Conservation (phyloP, 1,139 yeast species). For the Yamadazyma triangularis region DNA sequence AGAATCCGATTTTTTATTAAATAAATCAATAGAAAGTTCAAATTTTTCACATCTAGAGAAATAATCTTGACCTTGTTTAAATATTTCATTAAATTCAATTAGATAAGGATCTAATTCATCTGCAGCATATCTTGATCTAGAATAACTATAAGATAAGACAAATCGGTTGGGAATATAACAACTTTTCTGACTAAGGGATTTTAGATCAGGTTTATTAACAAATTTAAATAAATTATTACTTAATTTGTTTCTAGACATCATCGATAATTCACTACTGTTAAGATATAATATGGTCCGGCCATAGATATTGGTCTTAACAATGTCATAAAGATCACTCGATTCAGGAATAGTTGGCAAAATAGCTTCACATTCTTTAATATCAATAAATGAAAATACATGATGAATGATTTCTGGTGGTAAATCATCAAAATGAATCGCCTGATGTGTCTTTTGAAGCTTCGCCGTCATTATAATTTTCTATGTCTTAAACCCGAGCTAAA, state of each 20-base stretch:
- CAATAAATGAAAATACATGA: constrained; percentile 11
- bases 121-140: constrained; percentile 6
- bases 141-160: constrained; percentile 12
- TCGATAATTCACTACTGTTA: constrained; percentile 5
- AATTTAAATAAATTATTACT: constrained; percentile 10
- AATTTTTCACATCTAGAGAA: constrained; percentile 6
- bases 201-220: constrained; percentile 6
- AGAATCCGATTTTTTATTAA: constrained; percentile 9
- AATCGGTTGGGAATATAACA: constrained; percentile 10
- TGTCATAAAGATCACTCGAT: not conserved
- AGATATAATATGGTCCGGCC: constrained; percentile 11
- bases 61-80: constrained; percentile 2
- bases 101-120: constrained; percentile 7
- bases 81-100: constrained; percentile 3
- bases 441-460: not conserved
- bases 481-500: no score
- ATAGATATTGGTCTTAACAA: constrained; percentile 6
- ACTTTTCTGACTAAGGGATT: constrained; percentile 1
- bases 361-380: constrained; percentile 11
- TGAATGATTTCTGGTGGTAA: constrained; percentile 13
- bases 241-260: constrained; percentile 2
- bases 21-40: constrained; percentile 13
- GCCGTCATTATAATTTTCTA: no score
- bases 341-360: constrained; percentile 4
- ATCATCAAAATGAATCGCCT: constrained; percentile 2